Base-by-base conservation (phyloP, 441 rosid genomes). In the Brassica hybrid region DNA sequence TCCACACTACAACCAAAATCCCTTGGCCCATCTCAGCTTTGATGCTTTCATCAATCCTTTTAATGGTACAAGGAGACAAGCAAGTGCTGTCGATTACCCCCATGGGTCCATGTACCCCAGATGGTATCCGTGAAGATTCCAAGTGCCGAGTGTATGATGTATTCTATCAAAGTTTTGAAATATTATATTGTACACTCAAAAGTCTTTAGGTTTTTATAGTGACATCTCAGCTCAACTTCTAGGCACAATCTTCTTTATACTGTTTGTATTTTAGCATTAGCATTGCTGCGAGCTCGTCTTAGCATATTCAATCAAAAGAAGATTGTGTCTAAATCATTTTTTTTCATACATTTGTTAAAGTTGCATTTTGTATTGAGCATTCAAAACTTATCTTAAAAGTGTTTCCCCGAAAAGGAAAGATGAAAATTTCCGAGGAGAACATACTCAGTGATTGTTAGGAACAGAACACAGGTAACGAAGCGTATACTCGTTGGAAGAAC, bases 81-180 rank as follows among this genome's bases (percentile, higher is more conserved):
- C 32, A 30, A 69, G 16, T 41, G 5, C 52, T 19, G 19, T 38
- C 12, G 43, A 12, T 18, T 69, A 41, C 63, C 62, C 67, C 25
- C 74, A 59, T 60, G 36, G 21, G 3, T 32, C 75, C 19, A 3
- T 74, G 65, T 69, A 63, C 64, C 69, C 81, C 13, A 57, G 72
- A 30, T 69, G 75, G 79, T 57, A 62, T 32, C 79, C 79, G 0
- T 79, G 75, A 74, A 69, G 75, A 5, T 38, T 62, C 9, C 43
- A 30, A 68, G 32, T 50, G 27, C 74, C 30, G 65, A 16, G 59
- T 6, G 3, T 17, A 8, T 38, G 66, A 17, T 58, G 61, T 30
- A 30, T 21, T 72, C 60, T 4, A 41, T 41, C 78, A 69, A 63
- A 79, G 78, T 74, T 79, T 79, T 74, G 79, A 21, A 19, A 56